phyloP scores from a whole-genome alignment of 805 yeast genomes.

The Suhomyces canberraensis region DNA sequence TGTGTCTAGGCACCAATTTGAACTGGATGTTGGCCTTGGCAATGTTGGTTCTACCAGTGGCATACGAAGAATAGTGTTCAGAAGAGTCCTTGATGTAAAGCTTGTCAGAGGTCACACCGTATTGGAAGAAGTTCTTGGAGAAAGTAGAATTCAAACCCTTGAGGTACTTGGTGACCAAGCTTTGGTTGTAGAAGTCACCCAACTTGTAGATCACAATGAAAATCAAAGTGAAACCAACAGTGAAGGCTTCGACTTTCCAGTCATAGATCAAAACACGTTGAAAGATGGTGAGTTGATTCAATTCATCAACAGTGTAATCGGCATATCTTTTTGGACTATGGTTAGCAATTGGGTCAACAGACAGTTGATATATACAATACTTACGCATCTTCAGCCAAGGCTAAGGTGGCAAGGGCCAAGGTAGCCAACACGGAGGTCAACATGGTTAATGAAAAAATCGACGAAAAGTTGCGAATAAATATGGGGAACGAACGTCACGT shows the following conservation, averaged over 20 bases:
- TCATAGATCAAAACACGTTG: slow-evolving; percentile 61
- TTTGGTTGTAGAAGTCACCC: slow-evolving; percentile 61
- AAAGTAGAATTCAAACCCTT: slow-evolving; percentile 50
- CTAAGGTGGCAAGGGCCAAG: neutral
- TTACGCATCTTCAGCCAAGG: slow-evolving; percentile 3
- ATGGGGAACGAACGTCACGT: no score
- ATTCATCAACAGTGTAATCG: slow-evolving; percentile 46
- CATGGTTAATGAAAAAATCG: slow-evolving; percentile 2
- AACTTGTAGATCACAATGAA: slow-evolving; percentile 50
- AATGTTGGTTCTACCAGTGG: slow-evolving; percentile 84
- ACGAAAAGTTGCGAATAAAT: neutral
- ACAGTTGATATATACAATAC: neutral
- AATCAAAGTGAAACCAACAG: slow-evolving; percentile 47
- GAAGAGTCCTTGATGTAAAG: slow-evolving; percentile 60
- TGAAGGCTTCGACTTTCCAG: slow-evolving; percentile 72
- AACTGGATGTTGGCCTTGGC: slow-evolving; percentile 59
- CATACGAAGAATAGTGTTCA: slow-evolving; percentile 66
- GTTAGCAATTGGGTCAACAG: neutral
- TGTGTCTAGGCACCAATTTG: slow-evolving; percentile 75
- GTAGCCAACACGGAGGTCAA: neutral
- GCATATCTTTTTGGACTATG: slow-evolving; percentile 13
- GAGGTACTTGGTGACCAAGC: slow-evolving; percentile 53
- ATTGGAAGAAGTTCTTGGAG: slow-evolving; percentile 70
- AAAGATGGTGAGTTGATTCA: slow-evolving; percentile 53
- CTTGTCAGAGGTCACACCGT: slow-evolving; percentile 52